phyloP scores from a whole-genome alignment of 148 eudicot genomes.

The Vaccinium vitisidaea region DNA sequence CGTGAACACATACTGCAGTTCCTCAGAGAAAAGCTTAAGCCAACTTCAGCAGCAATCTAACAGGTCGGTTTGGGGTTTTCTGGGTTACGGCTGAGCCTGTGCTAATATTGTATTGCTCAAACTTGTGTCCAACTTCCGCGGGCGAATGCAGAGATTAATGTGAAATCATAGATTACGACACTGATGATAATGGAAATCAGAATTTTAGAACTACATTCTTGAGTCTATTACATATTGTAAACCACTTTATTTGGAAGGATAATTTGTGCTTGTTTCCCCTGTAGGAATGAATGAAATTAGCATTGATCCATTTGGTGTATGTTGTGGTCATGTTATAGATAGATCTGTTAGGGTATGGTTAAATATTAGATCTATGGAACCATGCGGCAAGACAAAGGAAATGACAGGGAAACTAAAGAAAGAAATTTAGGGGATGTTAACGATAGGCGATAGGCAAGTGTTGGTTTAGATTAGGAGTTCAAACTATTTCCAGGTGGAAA shows the following conservation, averaged over 20 bases:
- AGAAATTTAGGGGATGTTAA: no score
- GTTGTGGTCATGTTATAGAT: not conserved
- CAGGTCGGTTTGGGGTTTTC: not conserved
- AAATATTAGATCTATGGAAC: not conserved
- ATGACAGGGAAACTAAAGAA: no score
- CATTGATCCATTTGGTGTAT: not conserved
- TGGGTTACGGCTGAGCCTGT: not conserved
- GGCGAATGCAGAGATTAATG: no score
- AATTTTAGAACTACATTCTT: not conserved
- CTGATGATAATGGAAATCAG: not conserved
- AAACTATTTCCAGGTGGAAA: no score
- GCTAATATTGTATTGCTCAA: not conserved
- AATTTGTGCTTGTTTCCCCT: not conserved
- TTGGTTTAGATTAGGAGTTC: no score
- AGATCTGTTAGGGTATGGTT: not conserved
- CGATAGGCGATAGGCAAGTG: no score
- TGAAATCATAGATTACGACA: not conserved
- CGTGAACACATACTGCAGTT: constrained; percentile 85
- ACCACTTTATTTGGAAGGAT: not conserved
- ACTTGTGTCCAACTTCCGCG: not conserved
- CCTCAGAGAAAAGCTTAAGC: constrained; percentile 66
- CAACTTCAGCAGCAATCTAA: constrained; percentile 38
- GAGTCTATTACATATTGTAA: not conserved
- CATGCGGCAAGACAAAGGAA: not conserved
- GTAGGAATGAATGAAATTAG: not conserved